phyloP scores from a whole-genome alignment of 164 flowering plant species.

The Akebia trifoliata region DNA sequence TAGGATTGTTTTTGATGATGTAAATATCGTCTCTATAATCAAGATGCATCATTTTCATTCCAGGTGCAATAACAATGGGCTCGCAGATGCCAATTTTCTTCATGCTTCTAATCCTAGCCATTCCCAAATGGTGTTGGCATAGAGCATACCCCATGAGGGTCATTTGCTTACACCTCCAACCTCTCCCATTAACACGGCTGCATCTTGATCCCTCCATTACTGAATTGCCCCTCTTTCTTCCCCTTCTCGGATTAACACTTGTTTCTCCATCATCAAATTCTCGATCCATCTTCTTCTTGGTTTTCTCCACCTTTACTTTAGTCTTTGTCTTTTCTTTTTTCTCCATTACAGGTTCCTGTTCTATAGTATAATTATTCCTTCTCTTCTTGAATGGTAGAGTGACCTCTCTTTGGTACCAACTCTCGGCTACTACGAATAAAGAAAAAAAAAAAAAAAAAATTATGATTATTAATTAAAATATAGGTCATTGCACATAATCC shows the following conservation, averaged over 20 bases:
- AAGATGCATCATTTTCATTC: too few relatives aligned
- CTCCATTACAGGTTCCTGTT: background rate
- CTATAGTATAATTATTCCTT: background rate
- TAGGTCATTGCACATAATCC: too few relatives aligned
- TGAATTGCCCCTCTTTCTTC: conserved; percentile 14
- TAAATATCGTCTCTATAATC: too few relatives aligned
- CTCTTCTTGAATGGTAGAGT: conserved; percentile 9
- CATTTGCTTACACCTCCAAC: conserved; percentile 51
- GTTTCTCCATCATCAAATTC: too few relatives aligned
- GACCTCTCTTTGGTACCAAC: conserved; percentile 1
- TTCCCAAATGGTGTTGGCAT: conserved; percentile 50
- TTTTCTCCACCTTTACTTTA: conserved; percentile 15
- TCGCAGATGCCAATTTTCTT: background rate
- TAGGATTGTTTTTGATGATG: too few relatives aligned
- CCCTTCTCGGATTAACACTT: background rate
- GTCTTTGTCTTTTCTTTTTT: conserved; percentile 14
- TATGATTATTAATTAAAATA: too few relatives aligned
- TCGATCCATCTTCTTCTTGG: background rate
- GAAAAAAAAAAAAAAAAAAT: too few relatives aligned
- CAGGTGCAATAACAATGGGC: too few relatives aligned
- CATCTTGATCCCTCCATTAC: conserved; percentile 51
- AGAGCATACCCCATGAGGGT: conserved; percentile 48
- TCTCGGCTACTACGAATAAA: too few relatives aligned
- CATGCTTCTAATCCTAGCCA: conserved; percentile 15
- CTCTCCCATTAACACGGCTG: conserved; percentile 53